A percentile compares a stretch with the other conserved stretches of the same genome.
These are phyloP conservation scores for Sparassis latifolia DNA, from an alignment of 1,284 basidiomycete species.

Conservation along the genomic window DNA sequence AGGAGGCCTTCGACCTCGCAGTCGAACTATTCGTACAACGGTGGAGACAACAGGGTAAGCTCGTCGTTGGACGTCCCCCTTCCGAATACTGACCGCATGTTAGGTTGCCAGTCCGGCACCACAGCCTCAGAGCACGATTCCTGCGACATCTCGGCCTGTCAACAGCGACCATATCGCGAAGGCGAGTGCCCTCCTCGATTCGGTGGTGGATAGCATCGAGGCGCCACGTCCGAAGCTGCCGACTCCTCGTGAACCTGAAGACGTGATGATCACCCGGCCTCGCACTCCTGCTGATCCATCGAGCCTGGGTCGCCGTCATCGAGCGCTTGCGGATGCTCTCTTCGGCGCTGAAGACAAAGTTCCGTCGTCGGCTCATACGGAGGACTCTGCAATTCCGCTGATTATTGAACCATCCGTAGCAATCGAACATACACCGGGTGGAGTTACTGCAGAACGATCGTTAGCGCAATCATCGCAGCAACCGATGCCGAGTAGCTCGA, in stretches of 20 bases:
- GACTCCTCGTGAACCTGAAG: slow-evolving; percentile 14
- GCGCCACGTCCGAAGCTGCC: slow-evolving; percentile 30
- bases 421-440: neutral
- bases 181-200: slow-evolving; percentile 59
- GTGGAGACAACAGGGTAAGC: slow-evolving; percentile 37
- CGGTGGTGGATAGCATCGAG: slow-evolving; percentile 63
- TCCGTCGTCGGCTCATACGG: neutral
- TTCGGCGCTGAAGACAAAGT: slow-evolving; percentile 45
- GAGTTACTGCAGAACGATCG: neutral
- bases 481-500: neutral
- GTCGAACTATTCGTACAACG: slow-evolving; percentile 59
- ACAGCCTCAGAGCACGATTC: slow-evolving; percentile 21
- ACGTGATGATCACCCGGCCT: slow-evolving; percentile 17
- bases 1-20: slow-evolving; percentile 76
- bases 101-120: slow-evolving; percentile 53
- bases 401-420: slow-evolving; percentile 5
- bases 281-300: slow-evolving; percentile 22
- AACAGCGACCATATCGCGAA: slow-evolving; percentile 35
- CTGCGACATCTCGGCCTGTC: slow-evolving; percentile 10
- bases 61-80: neutral
- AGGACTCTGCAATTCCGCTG: neutral
- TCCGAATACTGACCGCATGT: slow-evolving; percentile 1
- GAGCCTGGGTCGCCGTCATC: slow-evolving; percentile 50
- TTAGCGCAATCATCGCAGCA: neutral
- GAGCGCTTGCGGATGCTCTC: slow-evolving; percentile 67